Evolutionary conservation across 495 filamentous ascomycete species (phyloP).

Genomic region (Chaetomium fimeti): DNA sequence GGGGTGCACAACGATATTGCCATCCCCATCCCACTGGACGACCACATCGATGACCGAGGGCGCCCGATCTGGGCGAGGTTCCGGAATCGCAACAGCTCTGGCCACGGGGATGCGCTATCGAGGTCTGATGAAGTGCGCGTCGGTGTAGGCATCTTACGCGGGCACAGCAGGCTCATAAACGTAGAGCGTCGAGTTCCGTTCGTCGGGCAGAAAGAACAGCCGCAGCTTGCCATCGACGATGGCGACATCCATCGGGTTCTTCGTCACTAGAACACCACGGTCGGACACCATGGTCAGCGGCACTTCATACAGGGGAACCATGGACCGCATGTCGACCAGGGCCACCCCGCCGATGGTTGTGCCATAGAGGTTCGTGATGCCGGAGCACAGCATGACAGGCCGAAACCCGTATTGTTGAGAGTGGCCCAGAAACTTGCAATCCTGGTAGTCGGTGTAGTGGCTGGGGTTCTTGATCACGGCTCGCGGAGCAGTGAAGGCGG

Average conservation of each 20-base stretch:
- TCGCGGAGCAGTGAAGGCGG: conserved; percentile 32
- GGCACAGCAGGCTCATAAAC: conserved; percentile 35
- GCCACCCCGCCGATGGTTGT: conserved; percentile 39
- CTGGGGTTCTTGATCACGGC: conserved; percentile 29
- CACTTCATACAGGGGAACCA: conserved; percentile 38
- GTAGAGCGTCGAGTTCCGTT: conserved; percentile 40
- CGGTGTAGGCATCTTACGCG: too few relatives aligned
- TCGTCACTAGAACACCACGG: conserved; percentile 32
- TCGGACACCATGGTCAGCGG: conserved; percentile 39
- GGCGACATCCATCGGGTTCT: conserved; percentile 42
- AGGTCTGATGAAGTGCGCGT: too few relatives aligned
- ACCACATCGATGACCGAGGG: too few relatives aligned
- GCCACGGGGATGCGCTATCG: too few relatives aligned
- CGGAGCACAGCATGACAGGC: conserved; percentile 42
- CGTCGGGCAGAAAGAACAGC: conserved; percentile 40
- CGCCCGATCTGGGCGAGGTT: too few relatives aligned
- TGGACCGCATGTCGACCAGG: conserved; percentile 38
- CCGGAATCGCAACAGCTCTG: too few relatives aligned
- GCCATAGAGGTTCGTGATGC: conserved; percentile 32
- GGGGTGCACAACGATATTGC: too few relatives aligned
- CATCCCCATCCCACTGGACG: too few relatives aligned
- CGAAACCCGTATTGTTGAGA: conserved; percentile 23
- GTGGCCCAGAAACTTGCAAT: conserved; percentile 44
- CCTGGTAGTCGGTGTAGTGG: conserved; percentile 41
- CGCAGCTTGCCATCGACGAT: conserved; percentile 39